These are phyloP conservation scores for Amylocystis lapponica DNA, from an alignment of 768 basidiomycete genomes.

Conservation along the genomic window DNA sequence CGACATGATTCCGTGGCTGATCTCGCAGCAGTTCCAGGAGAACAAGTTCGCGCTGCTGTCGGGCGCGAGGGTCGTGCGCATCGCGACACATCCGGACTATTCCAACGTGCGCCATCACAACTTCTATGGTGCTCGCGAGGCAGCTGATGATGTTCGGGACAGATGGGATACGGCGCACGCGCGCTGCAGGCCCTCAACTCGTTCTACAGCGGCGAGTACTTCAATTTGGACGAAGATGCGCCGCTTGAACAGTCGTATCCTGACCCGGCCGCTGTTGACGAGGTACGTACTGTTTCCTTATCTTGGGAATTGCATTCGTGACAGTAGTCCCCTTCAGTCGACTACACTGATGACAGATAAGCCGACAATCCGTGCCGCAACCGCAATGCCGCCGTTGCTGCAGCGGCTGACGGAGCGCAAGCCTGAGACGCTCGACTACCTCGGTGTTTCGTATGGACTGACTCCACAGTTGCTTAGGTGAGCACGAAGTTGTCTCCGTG, in stretches of 20 bases:
- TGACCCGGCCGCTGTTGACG: constrained; percentile 44
- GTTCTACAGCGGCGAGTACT: constrained; percentile 91
- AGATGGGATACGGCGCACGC: constrained; percentile 97
- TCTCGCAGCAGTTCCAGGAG: constrained; percentile 95
- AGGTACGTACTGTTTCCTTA: constrained; percentile 31
- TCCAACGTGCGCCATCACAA: constrained; percentile 60
- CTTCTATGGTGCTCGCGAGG: neutral
- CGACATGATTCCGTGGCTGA: constrained; percentile 97
- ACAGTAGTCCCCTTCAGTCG: constrained; percentile 25
- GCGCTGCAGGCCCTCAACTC: constrained; percentile 82
- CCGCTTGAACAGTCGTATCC: constrained; percentile 53
- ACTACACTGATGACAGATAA: constrained; percentile 70
- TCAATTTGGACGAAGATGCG: constrained; percentile 72
- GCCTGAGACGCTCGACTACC: constrained; percentile 87
- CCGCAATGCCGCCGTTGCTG: constrained; percentile 87
- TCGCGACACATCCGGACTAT: constrained; percentile 96
- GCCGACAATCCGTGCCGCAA: constrained; percentile 62
- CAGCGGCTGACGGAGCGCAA: constrained; percentile 86
- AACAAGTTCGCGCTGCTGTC: constrained; percentile 87
- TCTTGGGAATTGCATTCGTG: neutral
- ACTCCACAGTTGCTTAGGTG: constrained; percentile 79
- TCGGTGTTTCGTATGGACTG: constrained; percentile 95
- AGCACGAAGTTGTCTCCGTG: neutral
- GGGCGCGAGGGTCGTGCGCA: constrained; percentile 85
- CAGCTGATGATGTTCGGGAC: constrained; percentile 4